These are phyloP conservation scores for Dactylellina drechsleri DNA, from an alignment of 2,329 filamentous ascomycete genomes.

Conservation along the genomic window DNA sequence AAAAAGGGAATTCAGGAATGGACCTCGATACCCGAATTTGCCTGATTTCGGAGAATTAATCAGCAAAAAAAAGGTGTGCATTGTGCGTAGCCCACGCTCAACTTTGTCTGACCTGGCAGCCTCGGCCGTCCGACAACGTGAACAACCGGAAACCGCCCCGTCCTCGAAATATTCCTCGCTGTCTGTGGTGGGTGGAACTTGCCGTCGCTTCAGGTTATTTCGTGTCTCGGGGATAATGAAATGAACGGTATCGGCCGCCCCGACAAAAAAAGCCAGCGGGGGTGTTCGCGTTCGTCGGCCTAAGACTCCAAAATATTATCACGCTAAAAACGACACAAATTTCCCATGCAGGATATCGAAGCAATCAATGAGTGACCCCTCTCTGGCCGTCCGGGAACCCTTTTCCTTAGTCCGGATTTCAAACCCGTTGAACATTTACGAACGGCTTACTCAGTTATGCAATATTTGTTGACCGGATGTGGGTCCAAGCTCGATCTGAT, in stretches of 20 bases:
- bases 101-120: no score
- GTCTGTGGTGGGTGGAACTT: background rate
- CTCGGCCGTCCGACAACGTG: background rate
- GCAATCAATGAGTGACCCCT: no score
- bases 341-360: no score
- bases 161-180: no score
- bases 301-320: no score
- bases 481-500: no score
- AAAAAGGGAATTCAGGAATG: background rate
- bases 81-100: no score
- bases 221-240: conserved; percentile 33
- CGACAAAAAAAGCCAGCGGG: background rate
- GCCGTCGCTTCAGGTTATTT: background rate
- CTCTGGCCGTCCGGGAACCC: background rate
- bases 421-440: background rate
- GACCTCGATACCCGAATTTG: background rate
- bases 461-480: no score
- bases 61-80: background rate
- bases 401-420: conserved; percentile 23
- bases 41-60: conserved; percentile 44
- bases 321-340: no score
- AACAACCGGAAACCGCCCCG: conserved; percentile 21
- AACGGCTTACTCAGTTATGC: no score
- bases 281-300: no score
- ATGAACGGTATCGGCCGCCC: background rate